Evolutionary conservation across 2,329 filamentous ascomycete genomes (phyloP).

Genomic region (Scedosporium dehoogii): DNA sequence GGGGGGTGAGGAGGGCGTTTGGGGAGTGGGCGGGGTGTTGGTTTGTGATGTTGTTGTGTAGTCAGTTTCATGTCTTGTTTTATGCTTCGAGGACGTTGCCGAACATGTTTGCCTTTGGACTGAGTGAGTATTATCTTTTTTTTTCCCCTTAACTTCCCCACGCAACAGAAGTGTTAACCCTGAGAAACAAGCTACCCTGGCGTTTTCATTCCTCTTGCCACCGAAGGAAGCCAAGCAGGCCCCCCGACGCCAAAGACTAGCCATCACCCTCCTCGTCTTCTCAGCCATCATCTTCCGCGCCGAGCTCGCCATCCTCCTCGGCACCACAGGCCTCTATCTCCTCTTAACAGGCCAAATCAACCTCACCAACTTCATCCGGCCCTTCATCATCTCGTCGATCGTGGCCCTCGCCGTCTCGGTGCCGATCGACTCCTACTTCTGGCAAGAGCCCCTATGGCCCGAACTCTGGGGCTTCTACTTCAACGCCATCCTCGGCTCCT

Average conservation of each 20-base stretch:
- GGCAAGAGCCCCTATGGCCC: conserved; percentile 81
- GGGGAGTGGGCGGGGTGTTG: conserved; percentile 62
- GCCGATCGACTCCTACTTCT: conserved; percentile 83
- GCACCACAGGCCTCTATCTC: conserved; percentile 54
- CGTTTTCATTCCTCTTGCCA: conserved; percentile 39
- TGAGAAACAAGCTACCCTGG: conserved; percentile 51
- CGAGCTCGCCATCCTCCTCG: conserved; percentile 75
- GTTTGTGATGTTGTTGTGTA: conserved; percentile 68
- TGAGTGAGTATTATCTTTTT: conserved; percentile 48
- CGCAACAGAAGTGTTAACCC: background rate
- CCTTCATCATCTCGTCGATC: conserved; percentile 55
- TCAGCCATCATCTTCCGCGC: conserved; percentile 80
- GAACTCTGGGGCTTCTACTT: conserved; percentile 84
- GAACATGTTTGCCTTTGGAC: conserved; percentile 90
- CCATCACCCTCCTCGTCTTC: conserved; percentile 67
- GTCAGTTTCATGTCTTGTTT: conserved; percentile 87
- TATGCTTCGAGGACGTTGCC: conserved; percentile 87
- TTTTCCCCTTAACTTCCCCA: background rate
- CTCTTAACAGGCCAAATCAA: conserved; percentile 45
- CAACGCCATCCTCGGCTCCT: conserved; percentile 77
- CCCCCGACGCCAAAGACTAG: conserved; percentile 44
- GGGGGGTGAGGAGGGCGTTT: conserved; percentile 54
- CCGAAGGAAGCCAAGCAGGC: conserved; percentile 17
- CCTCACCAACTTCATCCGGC: conserved; percentile 48
- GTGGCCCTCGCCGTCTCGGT: conserved; percentile 61